Conservation (phyloP, 495 filamentous ascomycete genomes). For the Chlorociboria aeruginascens region DNA sequence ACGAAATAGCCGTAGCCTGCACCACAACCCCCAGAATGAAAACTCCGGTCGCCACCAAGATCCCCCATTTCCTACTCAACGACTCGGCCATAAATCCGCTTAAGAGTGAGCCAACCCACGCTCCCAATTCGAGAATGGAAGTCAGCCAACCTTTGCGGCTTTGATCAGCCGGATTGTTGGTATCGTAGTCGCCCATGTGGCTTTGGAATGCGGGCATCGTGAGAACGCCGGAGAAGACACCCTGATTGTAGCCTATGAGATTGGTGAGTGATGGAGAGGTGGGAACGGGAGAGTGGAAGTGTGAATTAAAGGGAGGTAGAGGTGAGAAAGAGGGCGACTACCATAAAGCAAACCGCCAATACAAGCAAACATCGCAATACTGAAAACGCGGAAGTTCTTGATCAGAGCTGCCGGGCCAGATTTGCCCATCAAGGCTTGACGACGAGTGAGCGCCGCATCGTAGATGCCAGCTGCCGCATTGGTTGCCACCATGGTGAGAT, state of each 20-base stretch:
- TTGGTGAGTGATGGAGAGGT: conserved; percentile 12
- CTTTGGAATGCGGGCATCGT: conserved; percentile 43
- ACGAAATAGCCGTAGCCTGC: conserved; percentile 47
- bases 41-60: conserved; percentile 57
- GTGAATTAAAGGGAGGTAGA: no score
- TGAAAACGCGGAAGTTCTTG: conserved; percentile 59
- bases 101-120: conserved; percentile 67
- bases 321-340: neutral
- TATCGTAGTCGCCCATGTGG: conserved; percentile 54
- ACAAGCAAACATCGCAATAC: conserved; percentile 64
- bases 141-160: conserved; percentile 69
- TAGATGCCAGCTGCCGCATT: conserved; percentile 29
- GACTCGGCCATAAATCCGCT: conserved; percentile 67
- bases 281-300: no score
- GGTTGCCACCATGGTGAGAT: conserved; percentile 14
- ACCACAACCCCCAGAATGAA: conserved; percentile 71
- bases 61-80: conserved; percentile 60
- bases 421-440: conserved; percentile 49
- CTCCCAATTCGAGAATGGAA: conserved; percentile 70
- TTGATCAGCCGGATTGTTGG: conserved; percentile 35
- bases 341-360: conserved; percentile 48
- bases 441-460: conserved; percentile 51
- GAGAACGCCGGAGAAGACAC: conserved; percentile 66
- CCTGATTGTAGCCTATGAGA: conserved; percentile 55
- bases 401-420: conserved; percentile 53